phyloP scores from a whole-genome alignment of 441 rosid species.

The Arabidopsis hybrid region DNA sequence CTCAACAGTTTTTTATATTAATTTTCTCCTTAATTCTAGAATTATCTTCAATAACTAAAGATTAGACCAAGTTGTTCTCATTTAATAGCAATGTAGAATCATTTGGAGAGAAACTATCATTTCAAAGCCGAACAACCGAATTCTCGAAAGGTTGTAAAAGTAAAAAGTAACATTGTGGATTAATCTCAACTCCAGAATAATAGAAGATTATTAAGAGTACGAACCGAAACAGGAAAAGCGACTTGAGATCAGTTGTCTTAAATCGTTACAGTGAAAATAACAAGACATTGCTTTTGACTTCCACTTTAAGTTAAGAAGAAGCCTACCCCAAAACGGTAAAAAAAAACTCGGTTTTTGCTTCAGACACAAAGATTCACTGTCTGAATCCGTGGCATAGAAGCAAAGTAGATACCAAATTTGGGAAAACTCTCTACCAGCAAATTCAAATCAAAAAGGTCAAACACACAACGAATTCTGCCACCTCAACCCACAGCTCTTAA shows the following conservation, averaged over 20 bases:
- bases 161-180: neutral
- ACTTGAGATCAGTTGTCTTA: constrained; percentile 17
- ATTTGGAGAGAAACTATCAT: neutral
- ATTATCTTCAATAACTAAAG: neutral
- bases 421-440: constrained; percentile 33
- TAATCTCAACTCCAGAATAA: neutral
- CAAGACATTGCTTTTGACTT: constrained; percentile 20
- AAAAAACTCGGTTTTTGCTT: constrained; percentile 17
- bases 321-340: constrained; percentile 14
- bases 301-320: constrained; percentile 14
- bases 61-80: no score
- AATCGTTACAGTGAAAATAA: constrained; percentile 31
- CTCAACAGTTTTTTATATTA: neutral
- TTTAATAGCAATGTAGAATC: neutral
- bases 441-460: constrained; percentile 37
- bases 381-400: constrained; percentile 43
- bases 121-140: neutral
- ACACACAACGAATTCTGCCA: constrained; percentile 21
- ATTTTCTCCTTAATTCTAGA: neutral
- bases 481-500: constrained; percentile 31
- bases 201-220: constrained; percentile 3
- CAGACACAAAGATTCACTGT: constrained; percentile 36
- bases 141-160: constrained; percentile 21
- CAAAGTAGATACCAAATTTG: constrained; percentile 40
- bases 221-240: constrained; percentile 23